Evolutionary conservation across 1,284 basidiomycete genomes (phyloP).

Genomic region (Abortiporus biennis): DNA sequence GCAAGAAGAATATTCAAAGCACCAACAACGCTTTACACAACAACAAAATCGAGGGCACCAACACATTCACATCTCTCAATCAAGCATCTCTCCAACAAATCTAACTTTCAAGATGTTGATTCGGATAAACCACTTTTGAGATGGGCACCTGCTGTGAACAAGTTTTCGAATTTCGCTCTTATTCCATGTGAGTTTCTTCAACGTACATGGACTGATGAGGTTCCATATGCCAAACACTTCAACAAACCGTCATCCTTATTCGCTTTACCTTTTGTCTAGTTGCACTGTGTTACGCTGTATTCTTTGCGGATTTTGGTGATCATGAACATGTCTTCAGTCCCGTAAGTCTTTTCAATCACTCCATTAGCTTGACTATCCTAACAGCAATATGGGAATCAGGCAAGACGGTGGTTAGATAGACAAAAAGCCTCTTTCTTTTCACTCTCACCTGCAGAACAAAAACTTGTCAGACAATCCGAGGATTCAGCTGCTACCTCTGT

Average conservation of each 20-base stretch:
- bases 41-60: too few relatives aligned
- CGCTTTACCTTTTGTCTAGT: constrained; percentile 27
- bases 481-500: background rate
- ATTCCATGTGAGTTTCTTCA: constrained; percentile 19
- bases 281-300: constrained; percentile 48
- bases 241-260: background rate
- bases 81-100: too few relatives aligned
- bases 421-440: constrained; percentile 30
- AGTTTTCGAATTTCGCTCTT: constrained; percentile 21
- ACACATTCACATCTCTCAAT: too few relatives aligned
- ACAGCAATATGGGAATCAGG: constrained; percentile 16
- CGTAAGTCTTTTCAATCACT: constrained; percentile 31
- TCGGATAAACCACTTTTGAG: constrained; percentile 17
- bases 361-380: background rate
- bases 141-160: constrained; percentile 19
- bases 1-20: too few relatives aligned
- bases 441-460: constrained; percentile 27
- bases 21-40: too few relatives aligned
- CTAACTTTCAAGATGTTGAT: too few relatives aligned
- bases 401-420: constrained; percentile 26
- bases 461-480: constrained; percentile 12
- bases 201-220: constrained; percentile 1
- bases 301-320: constrained; percentile 62
- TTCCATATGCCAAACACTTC: background rate
- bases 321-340: constrained; percentile 65